phyloP scores from a whole-genome alignment of 345 rosid species.

The Reutealis trisperma region DNA sequence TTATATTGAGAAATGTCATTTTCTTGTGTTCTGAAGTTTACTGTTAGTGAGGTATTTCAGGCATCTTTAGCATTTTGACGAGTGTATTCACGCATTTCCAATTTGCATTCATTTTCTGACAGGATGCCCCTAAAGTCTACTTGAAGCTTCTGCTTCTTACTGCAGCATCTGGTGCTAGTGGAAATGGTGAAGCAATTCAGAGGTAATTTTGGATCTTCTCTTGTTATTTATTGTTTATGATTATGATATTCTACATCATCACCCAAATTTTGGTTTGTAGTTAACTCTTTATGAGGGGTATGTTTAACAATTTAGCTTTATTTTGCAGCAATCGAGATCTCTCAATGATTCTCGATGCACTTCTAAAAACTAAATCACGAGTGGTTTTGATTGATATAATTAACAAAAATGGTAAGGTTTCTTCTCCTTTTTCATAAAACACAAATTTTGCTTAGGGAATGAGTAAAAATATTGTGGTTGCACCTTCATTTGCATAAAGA shows the following conservation, averaged over 20 bases:
- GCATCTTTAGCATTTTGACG: neutral
- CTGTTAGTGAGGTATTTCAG: neutral
- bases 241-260: neutral
- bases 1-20: neutral
- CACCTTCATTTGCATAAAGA: slow-evolving; percentile 18
- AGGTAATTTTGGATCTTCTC: slow-evolving; percentile 49
- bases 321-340: slow-evolving; percentile 93
- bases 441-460: slow-evolving; percentile 17
- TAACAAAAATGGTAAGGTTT: slow-evolving; percentile 77
- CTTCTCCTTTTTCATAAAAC: slow-evolving; percentile 9
- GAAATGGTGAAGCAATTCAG: slow-evolving; percentile 87
- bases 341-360: slow-evolving; percentile 99
- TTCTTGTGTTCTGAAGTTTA: neutral
- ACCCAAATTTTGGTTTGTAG: neutral
- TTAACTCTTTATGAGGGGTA: neutral
- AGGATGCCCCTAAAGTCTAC: slow-evolving; percentile 94
- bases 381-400: slow-evolving; percentile 73
- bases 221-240: neutral
- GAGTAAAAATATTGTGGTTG: neutral
- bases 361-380: slow-evolving; percentile 91
- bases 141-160: slow-evolving; percentile 95
- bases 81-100: neutral
- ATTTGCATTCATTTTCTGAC: slow-evolving; percentile 28
- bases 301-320: slow-evolving; percentile 25
- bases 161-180: slow-evolving; percentile 86